A percentile compares a stretch with the other conserved stretches of the same genome.
phyloP scores from a whole-genome alignment of 2,329 filamentous ascomycete genomes.

The Clonostachys sp. region DNA sequence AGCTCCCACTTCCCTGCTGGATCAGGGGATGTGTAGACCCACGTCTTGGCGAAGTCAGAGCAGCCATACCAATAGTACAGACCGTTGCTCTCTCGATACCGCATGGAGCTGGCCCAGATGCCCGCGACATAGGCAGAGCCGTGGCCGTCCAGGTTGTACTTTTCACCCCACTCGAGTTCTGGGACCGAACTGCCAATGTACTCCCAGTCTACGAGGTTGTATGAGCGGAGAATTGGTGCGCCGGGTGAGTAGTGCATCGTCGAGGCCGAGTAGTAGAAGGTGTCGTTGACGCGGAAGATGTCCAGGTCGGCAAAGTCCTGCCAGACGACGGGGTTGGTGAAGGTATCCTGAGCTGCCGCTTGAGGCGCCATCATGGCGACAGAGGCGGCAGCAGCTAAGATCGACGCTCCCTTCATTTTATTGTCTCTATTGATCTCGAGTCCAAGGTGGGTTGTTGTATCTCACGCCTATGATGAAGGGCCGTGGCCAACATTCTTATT shows the following conservation, averaged over 20 bases:
- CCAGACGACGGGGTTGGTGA: slow-evolving; percentile 47
- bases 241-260: slow-evolving; percentile 52
- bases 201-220: slow-evolving; percentile 49
- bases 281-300: slow-evolving; percentile 41
- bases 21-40: slow-evolving; percentile 42
- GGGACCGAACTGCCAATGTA: slow-evolving; percentile 34
- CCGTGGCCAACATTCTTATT: no score
- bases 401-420: neutral
- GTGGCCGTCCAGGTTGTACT: slow-evolving; percentile 34
- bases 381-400: neutral
- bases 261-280: slow-evolving; percentile 50
- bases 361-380: neutral
- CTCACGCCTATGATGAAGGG: no score
- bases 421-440: neutral
- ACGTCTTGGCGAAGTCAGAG: slow-evolving; percentile 42
- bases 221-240: slow-evolving; percentile 48
- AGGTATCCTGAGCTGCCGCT: slow-evolving; percentile 10
- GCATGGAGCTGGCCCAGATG: slow-evolving; percentile 49
- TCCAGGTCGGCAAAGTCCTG: slow-evolving; percentile 51
- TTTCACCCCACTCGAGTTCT: slow-evolving; percentile 31
- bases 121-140: slow-evolving; percentile 44
- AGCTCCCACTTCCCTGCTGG: slow-evolving; percentile 35
- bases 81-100: slow-evolving; percentile 7
- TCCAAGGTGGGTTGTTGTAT: no score
- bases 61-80: slow-evolving; percentile 21